Evolutionary conservation across 495 filamentous ascomycete genomes (phyloP).

Genomic region (Trichoderma gamsii): DNA sequence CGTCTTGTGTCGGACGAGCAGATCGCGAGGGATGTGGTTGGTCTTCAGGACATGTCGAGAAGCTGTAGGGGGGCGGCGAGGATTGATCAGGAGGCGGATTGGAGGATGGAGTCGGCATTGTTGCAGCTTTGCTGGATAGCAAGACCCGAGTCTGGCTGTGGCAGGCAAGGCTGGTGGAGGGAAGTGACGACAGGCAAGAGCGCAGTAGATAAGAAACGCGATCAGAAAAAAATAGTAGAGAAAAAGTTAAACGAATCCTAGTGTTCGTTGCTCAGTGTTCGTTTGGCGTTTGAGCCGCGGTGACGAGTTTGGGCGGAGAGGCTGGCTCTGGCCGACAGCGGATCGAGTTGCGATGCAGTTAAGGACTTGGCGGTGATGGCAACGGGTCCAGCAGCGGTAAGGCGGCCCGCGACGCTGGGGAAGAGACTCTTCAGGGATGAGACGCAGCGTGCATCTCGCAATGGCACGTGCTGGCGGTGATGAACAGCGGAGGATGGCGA

Average conservation of each 20-base stretch:
- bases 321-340: background rate
- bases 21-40: slow-evolving; percentile 20
- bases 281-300: background rate
- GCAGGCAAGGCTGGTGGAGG: background rate
- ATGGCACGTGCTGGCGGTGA: background rate
- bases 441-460: background rate
- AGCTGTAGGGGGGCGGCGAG: slow-evolving; percentile 34
- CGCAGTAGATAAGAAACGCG: background rate
- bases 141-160: background rate
- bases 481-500: background rate
- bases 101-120: slow-evolving; percentile 49
- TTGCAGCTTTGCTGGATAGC: slow-evolving; percentile 13
- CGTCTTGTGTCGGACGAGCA: background rate
- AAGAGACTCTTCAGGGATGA: background rate
- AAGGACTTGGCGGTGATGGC: slow-evolving; percentile 9
- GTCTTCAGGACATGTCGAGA: slow-evolving; percentile 33
- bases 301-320: background rate
- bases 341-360: slow-evolving; percentile 3
- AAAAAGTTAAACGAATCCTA: background rate
- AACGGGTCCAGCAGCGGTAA: background rate
- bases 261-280: background rate
- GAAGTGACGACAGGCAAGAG: background rate
- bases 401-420: background rate
- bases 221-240: background rate
- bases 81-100: slow-evolving; percentile 33